A percentile compares a stretch with the other conserved stretches of the same genome.
phyloP scores from a whole-genome alignment of 2,329 filamentous ascomycete genomes.

The Exophiala alcalophila region DNA sequence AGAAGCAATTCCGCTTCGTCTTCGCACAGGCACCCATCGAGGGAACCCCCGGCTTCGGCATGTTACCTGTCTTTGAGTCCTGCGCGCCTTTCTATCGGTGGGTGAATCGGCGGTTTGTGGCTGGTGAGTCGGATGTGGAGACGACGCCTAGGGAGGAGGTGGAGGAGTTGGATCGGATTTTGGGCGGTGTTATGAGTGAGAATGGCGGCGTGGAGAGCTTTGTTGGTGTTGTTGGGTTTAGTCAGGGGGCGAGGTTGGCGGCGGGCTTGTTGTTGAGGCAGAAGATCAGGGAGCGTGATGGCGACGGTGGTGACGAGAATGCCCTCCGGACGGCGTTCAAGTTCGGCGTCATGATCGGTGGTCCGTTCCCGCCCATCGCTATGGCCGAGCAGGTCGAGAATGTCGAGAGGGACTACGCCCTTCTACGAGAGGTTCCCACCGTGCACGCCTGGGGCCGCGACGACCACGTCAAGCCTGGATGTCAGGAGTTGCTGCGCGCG shows the following conservation, averaged over 20 bases:
- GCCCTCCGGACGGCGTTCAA: slow-evolving; percentile 20
- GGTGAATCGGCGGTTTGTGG: slow-evolving; percentile 31
- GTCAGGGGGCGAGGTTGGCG: slow-evolving; percentile 35
- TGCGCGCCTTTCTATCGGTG: slow-evolving; percentile 39
- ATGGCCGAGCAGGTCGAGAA: slow-evolving; percentile 15
- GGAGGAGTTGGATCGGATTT: slow-evolving; percentile 21
- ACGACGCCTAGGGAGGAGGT: slow-evolving; percentile 23
- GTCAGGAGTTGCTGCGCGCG: slow-evolving; percentile 18
- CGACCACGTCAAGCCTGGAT: slow-evolving; percentile 30
- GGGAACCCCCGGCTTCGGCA: slow-evolving; percentile 36
- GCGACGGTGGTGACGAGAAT: too few species aligned
- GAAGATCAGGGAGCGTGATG: slow-evolving; percentile 24
- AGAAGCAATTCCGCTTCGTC: slow-evolving; percentile 37
- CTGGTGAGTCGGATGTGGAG: slow-evolving; percentile 24
- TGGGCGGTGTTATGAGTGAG: slow-evolving; percentile 27
- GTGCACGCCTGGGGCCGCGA: slow-evolving; percentile 31
- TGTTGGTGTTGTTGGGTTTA: slow-evolving; percentile 38
- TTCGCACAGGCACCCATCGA: slow-evolving; percentile 37
- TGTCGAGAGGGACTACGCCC: slow-evolving; percentile 22
- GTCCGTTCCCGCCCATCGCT: slow-evolving; percentile 30
- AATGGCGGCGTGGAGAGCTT: slow-evolving; percentile 30
- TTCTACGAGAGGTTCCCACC: slow-evolving; percentile 26
- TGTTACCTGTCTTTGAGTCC: slow-evolving; percentile 38
- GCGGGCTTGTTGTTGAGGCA: slow-evolving; percentile 32
- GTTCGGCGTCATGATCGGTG: slow-evolving; percentile 31